These are phyloP conservation scores for Thielaviopsis populi DNA, from an alignment of 2,329 filamentous ascomycete genomes.

Conservation along the genomic window DNA sequence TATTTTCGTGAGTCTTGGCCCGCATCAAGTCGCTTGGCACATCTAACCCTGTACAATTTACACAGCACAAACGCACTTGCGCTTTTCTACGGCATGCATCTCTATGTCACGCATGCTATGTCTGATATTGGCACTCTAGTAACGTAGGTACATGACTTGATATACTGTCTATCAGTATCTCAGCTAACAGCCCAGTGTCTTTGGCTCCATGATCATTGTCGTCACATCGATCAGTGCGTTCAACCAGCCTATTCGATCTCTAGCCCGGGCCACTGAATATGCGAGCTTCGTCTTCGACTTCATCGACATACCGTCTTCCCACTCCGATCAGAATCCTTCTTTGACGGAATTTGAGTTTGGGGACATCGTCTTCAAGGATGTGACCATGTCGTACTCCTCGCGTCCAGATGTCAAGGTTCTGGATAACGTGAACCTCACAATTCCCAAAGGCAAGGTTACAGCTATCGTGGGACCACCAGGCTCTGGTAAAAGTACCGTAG, in stretches of 20 bases:
- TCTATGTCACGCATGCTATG: slow-evolving; percentile 19
- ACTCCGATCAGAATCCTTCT: neutral
- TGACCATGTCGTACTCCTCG: slow-evolving; percentile 60
- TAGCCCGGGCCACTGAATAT: slow-evolving; percentile 25
- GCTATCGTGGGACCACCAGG: slow-evolving; percentile 62
- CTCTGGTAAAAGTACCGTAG: slow-evolving; percentile 59
- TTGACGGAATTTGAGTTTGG: slow-evolving; percentile 31
- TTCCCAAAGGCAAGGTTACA: slow-evolving; percentile 51
- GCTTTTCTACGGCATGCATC: slow-evolving; percentile 19
- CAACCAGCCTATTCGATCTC: slow-evolving; percentile 25
- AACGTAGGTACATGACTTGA: slow-evolving; percentile 17
- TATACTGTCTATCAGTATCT: neutral
- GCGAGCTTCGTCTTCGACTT: slow-evolving; percentile 27
- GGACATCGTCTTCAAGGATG: slow-evolving; percentile 46
- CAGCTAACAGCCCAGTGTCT: slow-evolving; percentile 17
- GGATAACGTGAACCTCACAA: slow-evolving; percentile 40
- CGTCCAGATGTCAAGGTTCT: slow-evolving; percentile 49
- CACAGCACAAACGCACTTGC: slow-evolving; percentile 19
- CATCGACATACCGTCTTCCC: slow-evolving; percentile 25
- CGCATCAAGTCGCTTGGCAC: neutral
- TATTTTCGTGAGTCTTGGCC: slow-evolving; percentile 8
- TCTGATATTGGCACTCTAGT: slow-evolving; percentile 19
- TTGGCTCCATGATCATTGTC: slow-evolving; percentile 22
- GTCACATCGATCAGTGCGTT: slow-evolving; percentile 23
- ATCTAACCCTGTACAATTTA: neutral